Evolutionary conservation across 768 basidiomycete species (phyloP).

Genomic region (Phanerochaete carnosa): DNA sequence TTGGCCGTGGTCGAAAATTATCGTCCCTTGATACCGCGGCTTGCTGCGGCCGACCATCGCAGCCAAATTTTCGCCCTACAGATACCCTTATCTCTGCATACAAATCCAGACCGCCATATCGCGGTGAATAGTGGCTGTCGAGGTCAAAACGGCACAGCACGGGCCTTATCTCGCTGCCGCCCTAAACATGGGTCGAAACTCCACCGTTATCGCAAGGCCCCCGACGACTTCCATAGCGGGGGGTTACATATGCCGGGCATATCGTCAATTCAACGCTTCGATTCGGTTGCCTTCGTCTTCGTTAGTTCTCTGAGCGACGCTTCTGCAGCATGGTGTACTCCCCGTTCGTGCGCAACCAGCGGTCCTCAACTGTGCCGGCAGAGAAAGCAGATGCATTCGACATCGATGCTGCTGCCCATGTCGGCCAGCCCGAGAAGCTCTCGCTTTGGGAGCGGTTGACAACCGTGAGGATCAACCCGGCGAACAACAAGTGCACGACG

Average conservation of each 20-base stretch:
- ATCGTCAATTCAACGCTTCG: neutral
- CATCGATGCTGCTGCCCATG: neutral
- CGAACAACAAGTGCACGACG: conserved; percentile 50
- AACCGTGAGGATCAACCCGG: conserved; percentile 36
- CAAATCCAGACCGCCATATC: no score
- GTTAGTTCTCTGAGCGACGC: neutral
- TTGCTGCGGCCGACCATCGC: no score
- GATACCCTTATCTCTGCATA: no score
- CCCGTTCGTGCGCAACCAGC: neutral
- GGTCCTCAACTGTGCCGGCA: neutral
- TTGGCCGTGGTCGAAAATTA: no score
- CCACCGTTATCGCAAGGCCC: no score
- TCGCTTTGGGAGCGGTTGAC: conserved; percentile 13
- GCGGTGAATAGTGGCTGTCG: no score
- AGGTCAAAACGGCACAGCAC: no score
- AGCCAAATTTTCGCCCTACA: no score
- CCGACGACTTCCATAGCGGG: neutral
- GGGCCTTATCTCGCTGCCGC: no score
- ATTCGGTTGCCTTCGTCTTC: neutral
- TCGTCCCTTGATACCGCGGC: no score
- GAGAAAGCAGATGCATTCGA: neutral
- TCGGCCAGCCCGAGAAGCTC: neutral
- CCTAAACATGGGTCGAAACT: no score
- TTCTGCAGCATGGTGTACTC: neutral
- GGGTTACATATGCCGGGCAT: neutral